A percentile compares a stretch with the other conserved stretches of the same genome.
Evolutionary conservation across 1,139 yeast species (phyloP).

Genomic region (Debaryomyces fabryi): DNA sequence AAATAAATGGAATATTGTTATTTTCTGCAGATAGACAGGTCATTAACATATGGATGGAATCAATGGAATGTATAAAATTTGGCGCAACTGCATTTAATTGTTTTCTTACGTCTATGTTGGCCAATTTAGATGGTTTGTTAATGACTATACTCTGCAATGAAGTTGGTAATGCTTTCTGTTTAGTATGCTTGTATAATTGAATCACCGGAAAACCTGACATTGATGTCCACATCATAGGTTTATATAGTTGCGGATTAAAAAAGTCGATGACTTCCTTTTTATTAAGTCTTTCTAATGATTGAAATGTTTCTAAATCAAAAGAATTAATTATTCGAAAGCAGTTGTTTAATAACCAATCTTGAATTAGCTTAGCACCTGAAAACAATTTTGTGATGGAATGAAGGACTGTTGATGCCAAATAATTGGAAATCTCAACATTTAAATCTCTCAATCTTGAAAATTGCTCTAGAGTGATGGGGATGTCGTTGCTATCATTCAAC

Average conservation of each 20-base stretch:
- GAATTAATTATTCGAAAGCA: conserved; percentile 34
- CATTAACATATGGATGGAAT: conserved; percentile 44
- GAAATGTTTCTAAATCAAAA: conserved; percentile 24
- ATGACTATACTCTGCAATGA: conserved; percentile 31
- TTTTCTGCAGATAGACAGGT: conserved; percentile 31
- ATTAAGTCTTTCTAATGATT: conserved; percentile 11
- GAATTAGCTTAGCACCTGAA: conserved; percentile 36
- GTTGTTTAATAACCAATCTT: conserved; percentile 40
- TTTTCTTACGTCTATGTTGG: conserved; percentile 32
- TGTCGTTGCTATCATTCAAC: background rate
- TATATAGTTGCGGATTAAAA: conserved; percentile 19
- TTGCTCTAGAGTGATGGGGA: background rate
- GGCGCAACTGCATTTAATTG: conserved; percentile 48
- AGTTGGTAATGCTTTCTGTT: conserved; percentile 21
- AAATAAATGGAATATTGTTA: conserved; percentile 31
- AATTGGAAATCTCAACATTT: conserved; percentile 18
- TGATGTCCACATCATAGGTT: conserved; percentile 50
- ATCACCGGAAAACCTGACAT: conserved; percentile 47
- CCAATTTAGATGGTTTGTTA: conserved; percentile 18
- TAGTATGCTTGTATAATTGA: conserved; percentile 35
- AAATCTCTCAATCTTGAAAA: conserved; percentile 2
- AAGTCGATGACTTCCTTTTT: conserved; percentile 18
- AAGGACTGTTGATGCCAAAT: conserved; percentile 32
- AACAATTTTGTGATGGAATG: conserved; percentile 39
- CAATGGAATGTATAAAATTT: conserved; percentile 48